Percentiles rank a stretch among this genome's conserved stretches.
Conservation (phyloP, 495 filamentous ascomycete species). For the Hypoxylon fragiforme region DNA sequence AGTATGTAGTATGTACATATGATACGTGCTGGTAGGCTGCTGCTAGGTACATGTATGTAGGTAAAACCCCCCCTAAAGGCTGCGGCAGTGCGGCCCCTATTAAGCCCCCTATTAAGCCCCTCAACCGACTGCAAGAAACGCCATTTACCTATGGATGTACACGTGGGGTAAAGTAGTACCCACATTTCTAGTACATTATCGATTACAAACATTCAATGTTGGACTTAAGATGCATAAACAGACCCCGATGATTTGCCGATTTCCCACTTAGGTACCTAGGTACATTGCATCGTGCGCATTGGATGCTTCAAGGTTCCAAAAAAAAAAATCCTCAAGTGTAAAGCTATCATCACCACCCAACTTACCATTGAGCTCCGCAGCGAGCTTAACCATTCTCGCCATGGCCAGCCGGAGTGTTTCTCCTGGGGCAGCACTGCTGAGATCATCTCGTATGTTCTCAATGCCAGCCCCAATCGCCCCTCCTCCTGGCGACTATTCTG, state of each 20-base stretch:
- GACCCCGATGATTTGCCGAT: constrained; percentile 25
- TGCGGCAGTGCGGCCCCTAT: neutral
- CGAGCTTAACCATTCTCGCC: constrained; percentile 14
- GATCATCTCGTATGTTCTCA: constrained; percentile 61
- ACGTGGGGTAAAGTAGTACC: no score
- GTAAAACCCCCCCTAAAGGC: neutral
- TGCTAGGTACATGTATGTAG: no score
- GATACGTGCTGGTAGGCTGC: no score
- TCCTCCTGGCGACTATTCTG: constrained; percentile 36
- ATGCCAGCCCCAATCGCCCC: constrained; percentile 56
- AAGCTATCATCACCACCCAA: no score
- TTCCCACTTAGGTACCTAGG: no score
- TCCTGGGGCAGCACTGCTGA: constrained; percentile 62
- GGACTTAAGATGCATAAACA: neutral
- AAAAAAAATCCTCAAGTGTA: constrained; percentile 24
- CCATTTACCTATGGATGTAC: no score
- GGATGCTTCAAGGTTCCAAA: no score
- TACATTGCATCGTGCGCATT: no score
- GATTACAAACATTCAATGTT: no score
- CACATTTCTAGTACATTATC: constrained; percentile 5
- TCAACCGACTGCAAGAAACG: neutral
- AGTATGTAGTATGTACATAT: no score
- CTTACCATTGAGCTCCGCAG: constrained; percentile 19
- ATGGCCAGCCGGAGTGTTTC: constrained; percentile 51
- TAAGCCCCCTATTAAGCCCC: neutral